These are phyloP conservation scores for Xylaria bambusicola DNA, from an alignment of 495 filamentous ascomycete genomes.

Conservation along the genomic window DNA sequence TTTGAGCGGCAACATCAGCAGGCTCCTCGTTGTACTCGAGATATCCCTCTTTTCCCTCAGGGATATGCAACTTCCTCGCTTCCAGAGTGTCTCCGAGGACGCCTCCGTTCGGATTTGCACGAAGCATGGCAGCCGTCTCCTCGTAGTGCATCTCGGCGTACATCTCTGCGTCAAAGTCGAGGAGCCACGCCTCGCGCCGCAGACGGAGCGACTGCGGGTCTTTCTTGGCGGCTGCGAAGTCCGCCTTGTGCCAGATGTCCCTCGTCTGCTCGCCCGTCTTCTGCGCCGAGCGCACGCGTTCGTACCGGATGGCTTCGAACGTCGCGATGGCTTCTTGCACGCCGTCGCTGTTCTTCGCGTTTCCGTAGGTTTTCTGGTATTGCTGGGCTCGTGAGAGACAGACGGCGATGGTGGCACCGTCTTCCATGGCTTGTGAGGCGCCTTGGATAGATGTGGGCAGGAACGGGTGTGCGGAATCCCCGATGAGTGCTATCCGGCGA, in stretches of 20 bases:
- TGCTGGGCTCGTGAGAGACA: conserved; percentile 45
- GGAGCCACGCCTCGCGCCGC: conserved; percentile 60
- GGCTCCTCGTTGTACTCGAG: conserved; percentile 22
- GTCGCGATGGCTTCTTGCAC: conserved; percentile 47
- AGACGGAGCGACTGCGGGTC: conserved; percentile 60
- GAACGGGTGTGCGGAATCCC: conserved; percentile 74
- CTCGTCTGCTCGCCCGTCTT: conserved; percentile 60
- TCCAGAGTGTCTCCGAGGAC: conserved; percentile 19
- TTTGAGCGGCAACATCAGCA: neutral
- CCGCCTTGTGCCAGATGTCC: conserved; percentile 63
- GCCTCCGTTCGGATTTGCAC: conserved; percentile 14
- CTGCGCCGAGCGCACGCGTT: conserved; percentile 57
- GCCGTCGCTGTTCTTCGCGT: conserved; percentile 21
- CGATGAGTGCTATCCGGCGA: conserved; percentile 62
- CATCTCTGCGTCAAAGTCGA: conserved; percentile 62
- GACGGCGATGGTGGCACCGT: conserved; percentile 66
- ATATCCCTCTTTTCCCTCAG: conserved; percentile 27
- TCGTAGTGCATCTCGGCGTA: conserved; percentile 45
- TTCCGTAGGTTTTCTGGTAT: no score
- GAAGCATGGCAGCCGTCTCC: conserved; percentile 22
- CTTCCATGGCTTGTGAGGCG: conserved; percentile 72
- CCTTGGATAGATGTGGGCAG: conserved; percentile 72
- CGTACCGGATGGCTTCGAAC: conserved; percentile 55
- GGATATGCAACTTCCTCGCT: conserved; percentile 25
- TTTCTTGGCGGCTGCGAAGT: conserved; percentile 58